Conservation (phyloP, 345 rosid species). For the Dipteronia sinensis region DNA sequence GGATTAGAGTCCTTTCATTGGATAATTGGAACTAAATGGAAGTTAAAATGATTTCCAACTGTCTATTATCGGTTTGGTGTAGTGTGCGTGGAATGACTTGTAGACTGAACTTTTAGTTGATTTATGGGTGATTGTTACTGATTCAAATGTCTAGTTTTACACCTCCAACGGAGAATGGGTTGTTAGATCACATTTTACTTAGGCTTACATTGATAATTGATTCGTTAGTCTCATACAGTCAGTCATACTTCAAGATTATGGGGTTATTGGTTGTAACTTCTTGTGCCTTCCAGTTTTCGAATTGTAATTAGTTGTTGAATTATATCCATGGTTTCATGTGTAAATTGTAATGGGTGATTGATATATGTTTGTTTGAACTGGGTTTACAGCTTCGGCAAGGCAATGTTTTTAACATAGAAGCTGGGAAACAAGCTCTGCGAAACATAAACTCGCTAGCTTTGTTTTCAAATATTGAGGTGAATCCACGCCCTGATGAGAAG, state of each 20-base stretch:
- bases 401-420: conserved; percentile 88
- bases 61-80: not conserved
- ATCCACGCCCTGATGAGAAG: conserved; percentile 96
- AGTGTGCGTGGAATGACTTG: not conserved
- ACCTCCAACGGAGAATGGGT: not conserved
- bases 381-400: conserved; percentile 77
- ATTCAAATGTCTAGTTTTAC: not conserved
- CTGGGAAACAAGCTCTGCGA: conserved; percentile 88
- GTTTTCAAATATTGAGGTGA: conserved; percentile 95
- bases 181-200: conserved; percentile 3
- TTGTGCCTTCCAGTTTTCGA: conserved; percentile 2
- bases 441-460: conserved; percentile 81
- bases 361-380: conserved; percentile 21
- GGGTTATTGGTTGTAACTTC: conserved; percentile 13
- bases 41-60: too few relatives aligned
- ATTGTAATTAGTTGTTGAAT: not conserved
- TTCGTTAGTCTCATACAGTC: not conserved
- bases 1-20: too few relatives aligned
- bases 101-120: not conserved
- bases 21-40: too few relatives aligned
- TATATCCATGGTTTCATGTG: not conserved
- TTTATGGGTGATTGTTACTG: conserved; percentile 8
- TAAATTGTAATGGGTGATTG: not conserved
- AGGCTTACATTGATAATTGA: conserved; percentile 7
- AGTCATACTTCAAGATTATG: not conserved